Base-by-base conservation (phyloP, 768 basidiomycete species). In the Russula olivacea region DNA sequence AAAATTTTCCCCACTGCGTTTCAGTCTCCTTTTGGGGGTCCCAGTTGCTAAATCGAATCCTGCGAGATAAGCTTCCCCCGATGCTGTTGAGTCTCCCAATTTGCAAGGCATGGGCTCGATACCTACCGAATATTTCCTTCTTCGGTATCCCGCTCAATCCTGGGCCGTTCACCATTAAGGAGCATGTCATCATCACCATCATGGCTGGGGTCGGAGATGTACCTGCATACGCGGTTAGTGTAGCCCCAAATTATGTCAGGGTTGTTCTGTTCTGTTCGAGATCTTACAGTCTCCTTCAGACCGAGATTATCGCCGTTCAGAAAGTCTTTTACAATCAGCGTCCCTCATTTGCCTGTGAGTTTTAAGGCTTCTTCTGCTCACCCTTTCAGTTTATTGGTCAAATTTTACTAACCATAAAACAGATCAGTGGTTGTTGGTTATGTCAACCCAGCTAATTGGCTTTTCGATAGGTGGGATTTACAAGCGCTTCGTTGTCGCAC, bases 1-100 rank as follows among this genome's bases (percentile, higher is more conserved):
- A 34, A 34, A 1, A 3, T 43, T 19, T 19, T 1, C 25, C 32
- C 21, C 12, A 21, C 28, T 4, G 14, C 23, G 8, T 23, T 43
- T 21, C 10, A 50, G 40, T 47, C 45, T 34, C 32, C 6, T 0
- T 61, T 57, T 43, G 17, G 2, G 30, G 30, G 3, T 19, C 55
- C 41, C 41, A n/a, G 49, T 65, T 59, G 30, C 59, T 32, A 25
- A 63, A 30, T 30, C 30, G 30, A 30, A 7, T 30, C 30, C 30
- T 10, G 7, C 10, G 15, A 21, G 12, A 63, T 45, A 59, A 73
- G 73, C 73, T 89, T 58, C 84, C 89, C 40, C 86, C 85, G 17
- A 88, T 87, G 68, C 76, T 91, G 45, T 73, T 90, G 53, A 80
- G 83, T 40, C 87, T 86, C 75, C 88, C 88, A 11, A 57, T 86